A percentile compares a stretch with the other conserved stretches of the same genome.
These are phyloP conservation scores for Leishmania martiniquensis DNA, from an alignment of 208 protist genomes.

Conservation along the genomic window DNA sequence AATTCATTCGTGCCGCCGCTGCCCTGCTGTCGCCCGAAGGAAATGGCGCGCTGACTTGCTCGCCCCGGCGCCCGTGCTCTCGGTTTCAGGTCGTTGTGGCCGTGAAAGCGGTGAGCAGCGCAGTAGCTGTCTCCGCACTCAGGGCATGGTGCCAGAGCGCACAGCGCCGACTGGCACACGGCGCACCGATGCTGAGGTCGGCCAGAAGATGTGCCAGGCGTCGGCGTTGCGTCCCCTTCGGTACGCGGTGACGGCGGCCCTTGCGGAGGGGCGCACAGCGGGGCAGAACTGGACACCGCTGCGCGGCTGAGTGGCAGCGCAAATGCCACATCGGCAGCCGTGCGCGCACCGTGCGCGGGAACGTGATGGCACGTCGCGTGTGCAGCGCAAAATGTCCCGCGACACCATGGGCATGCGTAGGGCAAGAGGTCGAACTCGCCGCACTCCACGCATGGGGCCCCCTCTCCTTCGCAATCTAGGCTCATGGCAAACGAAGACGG, in stretches of 20 bases:
- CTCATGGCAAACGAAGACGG: constrained; percentile 41
- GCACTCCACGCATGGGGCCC: constrained; percentile 61
- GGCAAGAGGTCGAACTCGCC: constrained; percentile 79
- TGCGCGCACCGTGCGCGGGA: constrained; percentile 3
- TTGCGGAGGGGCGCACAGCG: constrained; percentile 14
- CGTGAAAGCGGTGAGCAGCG: constrained; percentile 69
- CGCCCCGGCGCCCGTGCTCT: background rate
- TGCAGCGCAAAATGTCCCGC: constrained; percentile 52
- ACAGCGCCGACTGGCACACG: constrained; percentile 35
- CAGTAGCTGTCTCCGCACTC: constrained; percentile 50
- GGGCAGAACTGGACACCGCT: constrained; percentile 2
- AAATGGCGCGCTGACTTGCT: background rate
- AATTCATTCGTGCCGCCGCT: background rate
- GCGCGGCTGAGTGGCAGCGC: background rate
- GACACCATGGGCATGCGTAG: constrained; percentile 53
- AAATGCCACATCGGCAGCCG: background rate
- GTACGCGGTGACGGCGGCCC: background rate
- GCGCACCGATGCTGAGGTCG: constrained; percentile 18
- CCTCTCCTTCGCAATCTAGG: constrained; percentile 59
- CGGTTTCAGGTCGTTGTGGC: constrained; percentile 31
- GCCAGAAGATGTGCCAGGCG: background rate
- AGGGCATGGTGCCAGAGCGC: constrained; percentile 52
- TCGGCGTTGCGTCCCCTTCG: background rate
- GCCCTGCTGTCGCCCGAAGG: too few species aligned
- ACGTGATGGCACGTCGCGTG: constrained; percentile 56